Evolutionary conservation across 1,284 basidiomycete genomes (phyloP).

Genomic region (Tetrapyrgos nigripes): DNA sequence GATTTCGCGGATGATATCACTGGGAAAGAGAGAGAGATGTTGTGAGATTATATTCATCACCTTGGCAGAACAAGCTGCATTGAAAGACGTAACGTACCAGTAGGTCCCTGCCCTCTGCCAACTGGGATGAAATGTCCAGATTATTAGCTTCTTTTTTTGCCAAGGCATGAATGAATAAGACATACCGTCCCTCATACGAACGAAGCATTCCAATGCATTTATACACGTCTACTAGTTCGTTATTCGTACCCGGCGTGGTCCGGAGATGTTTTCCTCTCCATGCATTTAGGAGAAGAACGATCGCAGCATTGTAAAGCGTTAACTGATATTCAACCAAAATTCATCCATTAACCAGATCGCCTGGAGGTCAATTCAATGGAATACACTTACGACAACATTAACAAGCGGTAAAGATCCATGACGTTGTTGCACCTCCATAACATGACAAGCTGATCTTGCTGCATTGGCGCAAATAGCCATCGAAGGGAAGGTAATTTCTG

Average conservation of each 20-base stretch:
- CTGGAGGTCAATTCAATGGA: not conserved
- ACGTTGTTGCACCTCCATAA: conserved; percentile 29
- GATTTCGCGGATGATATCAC: conserved; percentile 14
- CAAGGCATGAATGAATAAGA: no score
- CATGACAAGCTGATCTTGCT: conserved; percentile 50
- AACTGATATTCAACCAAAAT: conserved; percentile 29
- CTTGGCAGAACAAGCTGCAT: no score
- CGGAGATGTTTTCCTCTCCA: conserved; percentile 61
- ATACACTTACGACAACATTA: conserved; percentile 14
- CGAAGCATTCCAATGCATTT: conserved; percentile 62
- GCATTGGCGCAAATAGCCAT: conserved; percentile 59
- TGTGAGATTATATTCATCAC: not conserved
- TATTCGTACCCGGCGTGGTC: conserved; percentile 48
- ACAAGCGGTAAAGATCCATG: conserved; percentile 15
- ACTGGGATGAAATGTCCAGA: no score
- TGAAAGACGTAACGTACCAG: conserved; percentile 3
- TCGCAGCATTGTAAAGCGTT: no score
- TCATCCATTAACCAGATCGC: not conserved
- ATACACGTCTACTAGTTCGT: conserved; percentile 63
- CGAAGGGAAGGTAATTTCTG: conserved; percentile 41
- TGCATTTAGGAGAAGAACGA: conserved; percentile 65
- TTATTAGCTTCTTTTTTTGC: no score
- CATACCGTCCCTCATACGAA: conserved; percentile 55
- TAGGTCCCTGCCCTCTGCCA: conserved; percentile 13
- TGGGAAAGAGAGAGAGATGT: not conserved